These are phyloP conservation scores for Kodamaea laetipori DNA, from an alignment of 805 yeast genomes.

Conservation along the genomic window DNA sequence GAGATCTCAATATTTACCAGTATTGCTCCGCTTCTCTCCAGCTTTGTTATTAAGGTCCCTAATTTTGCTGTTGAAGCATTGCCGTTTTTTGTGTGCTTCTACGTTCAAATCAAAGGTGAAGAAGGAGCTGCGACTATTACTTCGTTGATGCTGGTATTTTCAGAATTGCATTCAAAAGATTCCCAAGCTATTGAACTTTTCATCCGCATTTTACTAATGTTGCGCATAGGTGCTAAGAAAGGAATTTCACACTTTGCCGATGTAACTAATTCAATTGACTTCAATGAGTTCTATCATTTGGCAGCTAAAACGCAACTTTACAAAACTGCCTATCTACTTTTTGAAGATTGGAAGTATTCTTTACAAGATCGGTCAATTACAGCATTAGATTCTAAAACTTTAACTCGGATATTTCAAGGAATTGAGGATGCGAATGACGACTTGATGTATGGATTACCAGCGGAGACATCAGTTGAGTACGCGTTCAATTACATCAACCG, in stretches of 20 bases:
- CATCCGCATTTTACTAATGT: slow-evolving; percentile 26
- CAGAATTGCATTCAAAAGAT: slow-evolving; percentile 9
- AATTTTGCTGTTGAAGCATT: slow-evolving; percentile 25
- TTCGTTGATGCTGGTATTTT: slow-evolving; percentile 16
- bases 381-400: slow-evolving; percentile 15
- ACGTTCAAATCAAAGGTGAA: slow-evolving; percentile 18
- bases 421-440: slow-evolving; percentile 58
- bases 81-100: slow-evolving; percentile 31
- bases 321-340: slow-evolving; percentile 48
- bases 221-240: slow-evolving; percentile 44
- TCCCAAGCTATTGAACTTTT: slow-evolving; percentile 21
- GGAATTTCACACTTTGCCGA: slow-evolving; percentile 26
- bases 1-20: slow-evolving; percentile 32
- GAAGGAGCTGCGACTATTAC: slow-evolving; percentile 6
- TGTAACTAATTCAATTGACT: slow-evolving; percentile 33
- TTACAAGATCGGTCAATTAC: slow-evolving; percentile 2
- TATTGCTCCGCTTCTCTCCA: slow-evolving; percentile 34
- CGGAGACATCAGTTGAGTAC: slow-evolving; percentile 52
- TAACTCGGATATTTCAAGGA: slow-evolving; percentile 47
- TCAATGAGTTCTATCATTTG: slow-evolving; percentile 26
- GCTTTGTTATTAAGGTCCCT: slow-evolving; percentile 29
- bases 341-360: slow-evolving; percentile 41
- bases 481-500: slow-evolving; percentile 37
- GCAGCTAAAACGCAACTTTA: slow-evolving; percentile 36
- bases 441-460: slow-evolving; percentile 64